Percentiles rank a stretch among this genome's conserved stretches.
These are phyloP conservation scores for Pseudogymnoascus sp. DNA, from an alignment of 2,329 filamentous ascomycete species.

Conservation along the genomic window DNA sequence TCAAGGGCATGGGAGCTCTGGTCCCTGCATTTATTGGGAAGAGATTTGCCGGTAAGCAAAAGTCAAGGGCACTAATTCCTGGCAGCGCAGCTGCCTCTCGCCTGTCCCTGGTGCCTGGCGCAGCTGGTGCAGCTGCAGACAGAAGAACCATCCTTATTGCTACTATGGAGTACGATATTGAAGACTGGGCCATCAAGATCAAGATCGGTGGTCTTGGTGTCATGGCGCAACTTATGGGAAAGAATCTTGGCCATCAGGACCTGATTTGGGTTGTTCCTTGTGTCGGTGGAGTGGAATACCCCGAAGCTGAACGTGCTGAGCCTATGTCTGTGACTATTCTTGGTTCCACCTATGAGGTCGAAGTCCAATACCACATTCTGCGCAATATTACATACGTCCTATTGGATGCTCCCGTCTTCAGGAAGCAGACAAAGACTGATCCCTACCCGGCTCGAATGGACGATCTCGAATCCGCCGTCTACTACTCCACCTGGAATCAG, in stretches of 20 bases:
- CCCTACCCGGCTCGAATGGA: slow-evolving; percentile 65
- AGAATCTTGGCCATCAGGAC: slow-evolving; percentile 57
- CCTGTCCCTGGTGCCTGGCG: not conserved
- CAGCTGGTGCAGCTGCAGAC: not conserved
- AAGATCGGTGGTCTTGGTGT: slow-evolving; percentile 66
- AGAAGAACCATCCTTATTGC: slow-evolving; percentile 58
- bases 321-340: slow-evolving; percentile 58
- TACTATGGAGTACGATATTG: slow-evolving; percentile 67
- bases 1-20: slow-evolving; percentile 1
- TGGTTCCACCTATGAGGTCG: slow-evolving; percentile 53
- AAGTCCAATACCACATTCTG: slow-evolving; percentile 57
- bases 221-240: slow-evolving; percentile 62
- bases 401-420: slow-evolving; percentile 53
- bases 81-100: slow-evolving; percentile 5
- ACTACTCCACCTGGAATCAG: slow-evolving; percentile 66
- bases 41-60: not conserved
- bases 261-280: slow-evolving; percentile 60
- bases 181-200: slow-evolving; percentile 64
- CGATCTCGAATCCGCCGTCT: slow-evolving; percentile 60
- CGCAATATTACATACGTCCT: slow-evolving; percentile 64
- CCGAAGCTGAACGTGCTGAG: slow-evolving; percentile 50
- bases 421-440: slow-evolving; percentile 55
- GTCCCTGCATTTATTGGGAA: not conserved
- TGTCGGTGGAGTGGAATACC: slow-evolving; percentile 60
- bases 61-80: not conserved